Evolutionary conservation across 1,284 basidiomycete genomes (phyloP), one percentile per base, ranked within the genome.

Genomic region (Ceratobasidium sp.): DNA sequence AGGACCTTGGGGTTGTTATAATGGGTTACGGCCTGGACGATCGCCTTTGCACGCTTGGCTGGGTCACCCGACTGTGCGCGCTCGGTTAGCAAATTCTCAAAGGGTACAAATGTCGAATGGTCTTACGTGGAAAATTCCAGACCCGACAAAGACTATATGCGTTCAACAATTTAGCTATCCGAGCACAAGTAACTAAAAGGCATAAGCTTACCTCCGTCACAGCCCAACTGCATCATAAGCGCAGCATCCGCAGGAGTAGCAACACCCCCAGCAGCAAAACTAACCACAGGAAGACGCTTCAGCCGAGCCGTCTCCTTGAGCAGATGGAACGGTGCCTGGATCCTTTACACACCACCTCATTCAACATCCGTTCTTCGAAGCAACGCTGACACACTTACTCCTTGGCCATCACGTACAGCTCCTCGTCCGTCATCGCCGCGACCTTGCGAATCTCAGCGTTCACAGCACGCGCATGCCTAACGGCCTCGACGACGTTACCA

Each of bases 221-320:
- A 97, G 67, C 97, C 97, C 52, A 99, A 91, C 84, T 99, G 97
- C 97, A 99, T 99, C 97, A 99, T 98, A 80, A 99, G 87, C 3
- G 98, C 98, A 28, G 97, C 98, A 85, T 99, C 97, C 80, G 96
- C 94, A 66, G 97, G 97, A 5, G 97, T 99, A 68, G 98, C 97
- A 78, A 99, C 91, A 80, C 97, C 97, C 79, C 97, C 97, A 68
- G 97, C 96, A n/a, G 95, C 96, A 84, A 96, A 97, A 84, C 94
- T 95, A 77, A 94, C 98, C 23, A 99, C 97, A 1, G 97, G 97
- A 62, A 99, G 89, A 75, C 94, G 91, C 87, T 98, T 98, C 81
- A 98, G 87, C 69, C 96, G 90, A 13, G 97, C 96, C 0, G 96
- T 95, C 87, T 99, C 97, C 87, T 99, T 98, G 80, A 99, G 88